A percentile compares a stretch with the other conserved stretches of the same genome.
Conservation (phyloP, 352 stramenopile genomes). For the Phytopythium chamaehyphon region DNA sequence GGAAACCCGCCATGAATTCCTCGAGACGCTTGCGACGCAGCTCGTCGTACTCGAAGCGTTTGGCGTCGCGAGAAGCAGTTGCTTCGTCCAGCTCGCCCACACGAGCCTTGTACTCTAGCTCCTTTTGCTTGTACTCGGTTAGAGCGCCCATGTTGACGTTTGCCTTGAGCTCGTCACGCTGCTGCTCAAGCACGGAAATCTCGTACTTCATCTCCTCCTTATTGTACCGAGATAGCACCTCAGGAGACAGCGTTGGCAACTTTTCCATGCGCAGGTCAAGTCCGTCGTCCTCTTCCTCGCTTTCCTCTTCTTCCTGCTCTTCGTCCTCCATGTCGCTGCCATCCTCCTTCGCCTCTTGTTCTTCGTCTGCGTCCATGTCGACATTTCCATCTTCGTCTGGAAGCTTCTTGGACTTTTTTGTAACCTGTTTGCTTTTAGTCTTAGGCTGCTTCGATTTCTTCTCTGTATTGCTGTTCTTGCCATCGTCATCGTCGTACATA, state of each 20-base stretch:
- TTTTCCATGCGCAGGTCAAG: conserved; percentile 36
- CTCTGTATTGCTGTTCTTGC: conserved; percentile 8
- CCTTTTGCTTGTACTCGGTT: conserved; percentile 92
- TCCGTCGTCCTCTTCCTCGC: conserved; percentile 30
- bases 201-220: conserved; percentile 93
- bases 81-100: conserved; percentile 94
- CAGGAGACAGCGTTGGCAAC: conserved; percentile 70
- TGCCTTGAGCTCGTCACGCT: conserved; percentile 91
- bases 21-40: conserved; percentile 95
- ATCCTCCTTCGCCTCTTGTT: conserved; percentile 32
- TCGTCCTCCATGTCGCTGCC: conserved; percentile 16
- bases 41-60: conserved; percentile 94
- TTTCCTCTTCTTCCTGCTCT: conserved; percentile 17
- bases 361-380: conserved; percentile 22
- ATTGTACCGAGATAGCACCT: conserved; percentile 84
- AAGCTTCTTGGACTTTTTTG: conserved; percentile 11
- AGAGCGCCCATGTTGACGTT: conserved; percentile 94
- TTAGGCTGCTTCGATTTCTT: conserved; percentile 35
- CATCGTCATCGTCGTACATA: conserved; percentile 60
- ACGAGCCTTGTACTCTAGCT: conserved; percentile 92
- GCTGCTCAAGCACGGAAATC: conserved; percentile 90
- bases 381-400: conserved; percentile 15
- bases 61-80: conserved; percentile 90
- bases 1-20: conserved; percentile 99
- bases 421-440: conserved; percentile 32